A percentile compares a stretch with the other conserved stretches of the same genome.
phyloP scores from a whole-genome alignment of 1,139 yeast species.

The Pichia sp. region DNA sequence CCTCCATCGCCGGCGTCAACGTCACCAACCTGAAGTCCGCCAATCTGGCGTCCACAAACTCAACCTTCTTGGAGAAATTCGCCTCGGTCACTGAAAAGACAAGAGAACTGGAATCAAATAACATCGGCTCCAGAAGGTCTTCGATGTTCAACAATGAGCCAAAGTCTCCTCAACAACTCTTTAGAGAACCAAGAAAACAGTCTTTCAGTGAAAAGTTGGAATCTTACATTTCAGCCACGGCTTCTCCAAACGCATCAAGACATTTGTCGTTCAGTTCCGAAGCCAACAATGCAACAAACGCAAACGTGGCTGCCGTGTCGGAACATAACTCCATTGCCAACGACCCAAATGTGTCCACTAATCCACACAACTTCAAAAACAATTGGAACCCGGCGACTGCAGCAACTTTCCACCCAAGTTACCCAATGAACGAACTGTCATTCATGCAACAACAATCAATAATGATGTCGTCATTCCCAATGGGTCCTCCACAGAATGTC shows the following conservation, averaged over 20 bases:
- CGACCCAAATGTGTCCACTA: neutral
- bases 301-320: constrained; percentile 30
- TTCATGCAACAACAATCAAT: constrained; percentile 22
- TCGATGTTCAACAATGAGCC: constrained; percentile 39
- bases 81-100: constrained; percentile 78
- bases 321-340: constrained; percentile 32
- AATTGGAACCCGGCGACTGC: constrained; percentile 69
- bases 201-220: constrained; percentile 65
- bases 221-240: constrained; percentile 43
- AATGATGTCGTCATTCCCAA: constrained; percentile 25
- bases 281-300: constrained; percentile 17
- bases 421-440: constrained; percentile 18
- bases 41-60: constrained; percentile 19
- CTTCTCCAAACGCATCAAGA: constrained; percentile 27
- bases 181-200: constrained; percentile 41
- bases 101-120: constrained; percentile 53
- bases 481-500: constrained; percentile 18
- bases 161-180: constrained; percentile 27
- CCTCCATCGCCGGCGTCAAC: constrained; percentile 52
- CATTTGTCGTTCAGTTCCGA: constrained; percentile 30
- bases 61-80: constrained; percentile 61
- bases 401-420: constrained; percentile 49
- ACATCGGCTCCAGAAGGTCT: constrained; percentile 41
- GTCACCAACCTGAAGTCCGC: constrained; percentile 23
- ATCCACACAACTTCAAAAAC: constrained; percentile 30